Conservation (phyloP, 108 stramenopile species). For the Nitzschia sp. region DNA sequence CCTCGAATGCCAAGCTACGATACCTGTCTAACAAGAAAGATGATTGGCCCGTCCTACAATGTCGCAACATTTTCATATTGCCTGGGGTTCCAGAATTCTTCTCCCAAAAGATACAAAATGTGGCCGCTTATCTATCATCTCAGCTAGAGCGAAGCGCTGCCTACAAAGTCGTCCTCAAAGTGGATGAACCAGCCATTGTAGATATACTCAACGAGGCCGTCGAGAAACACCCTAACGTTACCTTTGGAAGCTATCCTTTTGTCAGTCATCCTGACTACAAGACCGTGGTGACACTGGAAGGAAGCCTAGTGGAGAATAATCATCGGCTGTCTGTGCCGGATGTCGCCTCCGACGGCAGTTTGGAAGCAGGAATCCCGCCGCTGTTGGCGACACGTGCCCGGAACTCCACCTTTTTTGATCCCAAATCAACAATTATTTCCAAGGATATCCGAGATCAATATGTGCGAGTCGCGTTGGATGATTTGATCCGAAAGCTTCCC, state of each 20-base stretch:
- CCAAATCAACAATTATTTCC: slow-evolving; percentile 10
- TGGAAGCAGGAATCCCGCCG: background rate
- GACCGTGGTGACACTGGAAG: slow-evolving; percentile 85
- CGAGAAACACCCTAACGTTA: slow-evolving; percentile 61
- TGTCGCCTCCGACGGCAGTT: slow-evolving; percentile 4
- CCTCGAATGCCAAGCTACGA: slow-evolving; percentile 54
- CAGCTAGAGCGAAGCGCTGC: slow-evolving; percentile 59
- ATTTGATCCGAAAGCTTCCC: slow-evolving; percentile 74
- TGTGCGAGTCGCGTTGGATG: slow-evolving; percentile 69
- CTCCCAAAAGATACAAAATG: slow-evolving; percentile 74
- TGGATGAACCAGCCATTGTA: slow-evolving; percentile 76
- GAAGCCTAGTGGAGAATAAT: slow-evolving; percentile 34
- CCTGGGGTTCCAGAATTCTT: slow-evolving; percentile 94
- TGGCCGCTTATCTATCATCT: slow-evolving; percentile 69
- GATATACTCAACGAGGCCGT: slow-evolving; percentile 68
- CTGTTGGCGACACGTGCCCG: background rate
- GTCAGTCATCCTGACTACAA: slow-evolving; percentile 76
- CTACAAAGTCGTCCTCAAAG: slow-evolving; percentile 64
- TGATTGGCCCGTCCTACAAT: slow-evolving; percentile 87
- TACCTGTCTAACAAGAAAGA: slow-evolving; percentile 58
- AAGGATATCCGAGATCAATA: slow-evolving; percentile 47
- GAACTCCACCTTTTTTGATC: slow-evolving; percentile 37
- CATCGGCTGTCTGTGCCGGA: background rate
- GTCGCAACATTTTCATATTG: slow-evolving; percentile 91
- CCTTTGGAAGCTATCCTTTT: slow-evolving; percentile 84